Base-by-base conservation (phyloP, 73 alveolate species). In the Effrenium voratum region DNA sequence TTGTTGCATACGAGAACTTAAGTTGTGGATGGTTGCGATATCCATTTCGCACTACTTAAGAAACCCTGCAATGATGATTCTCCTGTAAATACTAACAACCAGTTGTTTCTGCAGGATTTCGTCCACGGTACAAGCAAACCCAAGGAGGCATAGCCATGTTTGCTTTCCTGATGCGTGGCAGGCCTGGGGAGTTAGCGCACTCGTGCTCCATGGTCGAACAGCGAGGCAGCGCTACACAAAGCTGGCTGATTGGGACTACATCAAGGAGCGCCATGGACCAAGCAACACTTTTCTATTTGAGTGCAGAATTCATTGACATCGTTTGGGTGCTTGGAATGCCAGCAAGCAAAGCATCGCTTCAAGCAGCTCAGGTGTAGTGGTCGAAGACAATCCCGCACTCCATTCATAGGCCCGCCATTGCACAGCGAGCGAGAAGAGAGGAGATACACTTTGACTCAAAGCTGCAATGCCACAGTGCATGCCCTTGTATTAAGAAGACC, bases 231-330 rank as follows among this genome's bases (percentile, higher is more conserved):
- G 95, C 93, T 99, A 99, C 93, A 98, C 99, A 38, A 99, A 98
- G 96, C 99, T 93, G 93, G 99, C 99, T 12, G 99, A 99, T 80
- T 99, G 99, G 99, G 99, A 93, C 60, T 99, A 99, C 99, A 99
- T 99, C 91, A 85, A 82, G n/a, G 92, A 82, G 92, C 38, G 49
- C 45, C 50, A 5, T 46, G 68, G 68, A n/a, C 79, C n/a, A n/a
- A 2, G 79, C 77, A 26, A 66, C 34, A 66, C 79, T 66, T 13
- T 1, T 40, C 16, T 1, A 66, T 16, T 24, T 30, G 16, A 16
- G 72, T 30, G 28, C n/a, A 57, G n/a, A n/a, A n/a, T n/a, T n/a
- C n/a, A n/a, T n/a, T n/a, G 16, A 57, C 3, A 57, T 30, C 0
- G 16, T 57, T 57, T 22, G 3, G 72, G 28, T 22, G 72, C 28